These are phyloP conservation scores for Phylloboletellus chloephorus DNA, from an alignment of 1,284 basidiomycete species.

Conservation along the genomic window DNA sequence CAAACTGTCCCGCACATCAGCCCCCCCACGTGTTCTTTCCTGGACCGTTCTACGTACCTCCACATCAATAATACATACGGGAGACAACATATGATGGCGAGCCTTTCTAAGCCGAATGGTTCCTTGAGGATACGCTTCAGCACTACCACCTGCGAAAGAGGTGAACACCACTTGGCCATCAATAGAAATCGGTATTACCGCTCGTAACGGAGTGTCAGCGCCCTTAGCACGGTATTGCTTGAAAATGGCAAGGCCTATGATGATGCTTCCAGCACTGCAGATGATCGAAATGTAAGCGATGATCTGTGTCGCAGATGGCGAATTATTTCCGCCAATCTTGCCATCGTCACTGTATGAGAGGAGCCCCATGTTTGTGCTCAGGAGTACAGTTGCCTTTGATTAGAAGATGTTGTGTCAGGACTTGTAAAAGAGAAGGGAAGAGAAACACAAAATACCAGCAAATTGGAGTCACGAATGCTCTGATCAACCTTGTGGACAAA, in stretches of 20 bases:
- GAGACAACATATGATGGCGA: conserved; percentile 30
- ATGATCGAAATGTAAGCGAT: conserved; percentile 30
- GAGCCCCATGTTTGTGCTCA: conserved; percentile 22
- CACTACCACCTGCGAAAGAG: conserved; percentile 19
- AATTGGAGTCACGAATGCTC: conserved; percentile 29
- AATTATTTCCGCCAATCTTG: background rate
- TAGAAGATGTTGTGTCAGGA: background rate
- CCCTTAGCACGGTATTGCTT: conserved; percentile 33
- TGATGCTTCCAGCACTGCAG: conserved; percentile 27
- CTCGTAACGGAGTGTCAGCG: conserved; percentile 30
- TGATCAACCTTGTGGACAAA: conserved; percentile 30
- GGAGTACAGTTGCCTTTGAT: conserved; percentile 27
- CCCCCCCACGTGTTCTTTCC: background rate
- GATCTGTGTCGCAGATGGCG: conserved; percentile 22
- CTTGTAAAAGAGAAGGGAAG: background rate
- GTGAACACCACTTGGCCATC: conserved; percentile 1
- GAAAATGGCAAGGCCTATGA: conserved; percentile 27
- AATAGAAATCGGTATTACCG: conserved; percentile 14
- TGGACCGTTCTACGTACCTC: conserved; percentile 18
- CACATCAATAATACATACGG: conserved; percentile 30
- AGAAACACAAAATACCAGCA: conserved; percentile 18
- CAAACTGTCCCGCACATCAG: conserved; percentile 16
- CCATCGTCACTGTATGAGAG: conserved; percentile 15
- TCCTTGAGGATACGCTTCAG: conserved; percentile 26
- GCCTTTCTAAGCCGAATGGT: conserved; percentile 23